Evolutionary conservation across 1,284 basidiomycete species (phyloP).

Genomic region (Apiotrichum gracile): DNA sequence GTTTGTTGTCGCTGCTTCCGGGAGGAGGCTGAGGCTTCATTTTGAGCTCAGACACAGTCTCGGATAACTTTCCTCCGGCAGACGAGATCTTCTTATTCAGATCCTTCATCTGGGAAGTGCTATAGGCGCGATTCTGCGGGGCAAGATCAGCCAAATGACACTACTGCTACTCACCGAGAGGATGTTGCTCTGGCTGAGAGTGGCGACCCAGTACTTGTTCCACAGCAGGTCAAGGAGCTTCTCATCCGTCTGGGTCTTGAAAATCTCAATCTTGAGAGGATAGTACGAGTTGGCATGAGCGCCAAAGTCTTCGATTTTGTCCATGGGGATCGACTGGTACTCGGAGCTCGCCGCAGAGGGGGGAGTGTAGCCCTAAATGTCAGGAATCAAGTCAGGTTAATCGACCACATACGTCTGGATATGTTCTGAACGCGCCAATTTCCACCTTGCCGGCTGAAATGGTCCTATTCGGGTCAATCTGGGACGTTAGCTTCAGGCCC

Average conservation of each 20-base stretch:
- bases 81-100: slow-evolving; percentile 71
- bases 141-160: neutral
- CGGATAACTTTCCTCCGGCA: slow-evolving; percentile 19
- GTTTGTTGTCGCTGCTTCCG: slow-evolving; percentile 49
- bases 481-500: slow-evolving; percentile 1
- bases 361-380: slow-evolving; percentile 66
- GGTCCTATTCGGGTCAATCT: slow-evolving; percentile 98
- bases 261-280: slow-evolving; percentile 85
- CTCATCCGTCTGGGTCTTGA: slow-evolving; percentile 82
- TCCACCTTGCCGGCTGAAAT: slow-evolving; percentile 97
- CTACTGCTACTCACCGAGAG: slow-evolving; percentile 71
- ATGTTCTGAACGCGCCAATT: slow-evolving; percentile 96
- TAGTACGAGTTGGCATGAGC: slow-evolving; percentile 98
- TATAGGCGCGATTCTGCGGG: slow-evolving; percentile 78
- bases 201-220: slow-evolving; percentile 99
- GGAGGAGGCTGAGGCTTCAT: slow-evolving; percentile 15
- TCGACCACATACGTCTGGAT: slow-evolving; percentile 59
- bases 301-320: slow-evolving; percentile 95
- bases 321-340: slow-evolving; percentile 89
- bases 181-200: slow-evolving; percentile 80
- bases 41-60: slow-evolving; percentile 19
- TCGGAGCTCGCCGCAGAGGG: slow-evolving; percentile 62
- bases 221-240: slow-evolving; percentile 82
- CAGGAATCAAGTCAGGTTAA: neutral
- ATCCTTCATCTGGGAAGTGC: slow-evolving; percentile 80